Evolutionary conservation across 2,329 filamentous ascomycete species (phyloP), one percentile per base, ranked within the genome.

Genomic region (Aspergillus japonicus): DNA sequence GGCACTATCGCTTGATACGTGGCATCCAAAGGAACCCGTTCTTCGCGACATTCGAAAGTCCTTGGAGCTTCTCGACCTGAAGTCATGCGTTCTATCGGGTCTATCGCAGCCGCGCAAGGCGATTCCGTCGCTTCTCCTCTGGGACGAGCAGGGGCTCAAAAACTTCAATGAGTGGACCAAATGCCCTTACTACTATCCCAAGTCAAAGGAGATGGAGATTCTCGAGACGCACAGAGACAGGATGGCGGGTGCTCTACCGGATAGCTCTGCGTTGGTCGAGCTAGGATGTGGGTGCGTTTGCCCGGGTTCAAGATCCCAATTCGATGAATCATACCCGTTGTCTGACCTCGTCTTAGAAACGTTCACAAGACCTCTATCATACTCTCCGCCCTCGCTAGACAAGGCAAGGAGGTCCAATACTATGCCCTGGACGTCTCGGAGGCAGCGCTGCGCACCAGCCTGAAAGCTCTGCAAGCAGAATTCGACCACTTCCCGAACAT

Each of bases 61-160:
- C 19, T n/a, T 47, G n/a, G 54, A 56, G 54, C 44, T 56, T 26
- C 44, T 56, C 12, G 44, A 56, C 16, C n/a, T 56, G 39, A 29
- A 24, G 8, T 33, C 54, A n/a, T 29, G 39, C 26, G 21, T 56
- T 10, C 2, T 56, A 11, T 50, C 54, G 3, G 54, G 54, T n/a
- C 54, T 56, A 2, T 8, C 8, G 10, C 19, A 47, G 7, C 16
- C 16, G 24, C 24, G 16, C 14, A 44, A 44, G 6, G 5, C 16
- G 16, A 19, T 44, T 16, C 39, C 39, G 6, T 44, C 39, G 4
- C 50, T 58, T 10, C 57, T 58, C 8, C 47, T 58, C 8, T 58
- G 57, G 57, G 50, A 58, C 21, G 57, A 58, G 3, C 12, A 54
- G 16, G 57, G 57, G 11, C 51, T 58, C 14, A 14, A 54, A 8